Evolutionary conservation across 306 rosid genomes (phyloP).

Genomic region (Acacia crassicarpa): DNA sequence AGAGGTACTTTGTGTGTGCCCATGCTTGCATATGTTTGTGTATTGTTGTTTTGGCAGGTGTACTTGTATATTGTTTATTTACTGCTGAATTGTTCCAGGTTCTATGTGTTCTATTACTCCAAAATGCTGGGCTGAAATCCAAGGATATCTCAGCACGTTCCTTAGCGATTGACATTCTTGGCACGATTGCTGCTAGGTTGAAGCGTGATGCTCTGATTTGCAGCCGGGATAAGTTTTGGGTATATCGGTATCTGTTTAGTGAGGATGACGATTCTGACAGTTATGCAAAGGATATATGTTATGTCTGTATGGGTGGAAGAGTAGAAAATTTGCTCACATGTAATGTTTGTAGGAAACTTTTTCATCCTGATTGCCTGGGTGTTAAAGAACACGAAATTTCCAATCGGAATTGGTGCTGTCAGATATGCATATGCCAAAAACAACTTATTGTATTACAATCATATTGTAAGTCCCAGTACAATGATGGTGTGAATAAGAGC

Average conservation of each 20-base stretch:
- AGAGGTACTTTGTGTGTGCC: conserved; percentile 57
- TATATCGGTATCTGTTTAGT: conserved; percentile 62
- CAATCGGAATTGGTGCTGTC: conserved; percentile 79
- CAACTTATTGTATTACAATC: conserved; percentile 84
- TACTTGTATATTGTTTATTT: conserved; percentile 21
- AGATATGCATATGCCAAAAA: conserved; percentile 75
- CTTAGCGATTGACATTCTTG: conserved; percentile 95
- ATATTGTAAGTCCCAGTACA: conserved; percentile 73
- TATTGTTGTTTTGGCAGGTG: conserved; percentile 18
- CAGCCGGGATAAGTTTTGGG: conserved; percentile 78
- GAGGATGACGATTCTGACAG: conserved; percentile 44
- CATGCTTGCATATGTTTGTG: conserved; percentile 8
- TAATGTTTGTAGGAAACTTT: conserved; percentile 75
- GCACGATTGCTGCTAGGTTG: conserved; percentile 98
- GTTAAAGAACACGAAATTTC: conserved; percentile 74
- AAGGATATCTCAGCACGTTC: conserved; percentile 84
- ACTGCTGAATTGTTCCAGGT: conserved; percentile 72
- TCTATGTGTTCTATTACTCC: conserved; percentile 82
- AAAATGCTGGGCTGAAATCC: conserved; percentile 89
- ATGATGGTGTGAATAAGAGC: conserved; percentile 53
- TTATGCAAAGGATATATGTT: conserved; percentile 65
- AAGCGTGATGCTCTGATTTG: conserved; percentile 88
- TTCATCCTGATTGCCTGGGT: conserved; percentile 89
- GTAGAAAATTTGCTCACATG: conserved; percentile 58
- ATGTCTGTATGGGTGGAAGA: conserved; percentile 72